phyloP scores from a whole-genome alignment of 2,329 filamentous ascomycete species.

The Alternaria postmessia region DNA sequence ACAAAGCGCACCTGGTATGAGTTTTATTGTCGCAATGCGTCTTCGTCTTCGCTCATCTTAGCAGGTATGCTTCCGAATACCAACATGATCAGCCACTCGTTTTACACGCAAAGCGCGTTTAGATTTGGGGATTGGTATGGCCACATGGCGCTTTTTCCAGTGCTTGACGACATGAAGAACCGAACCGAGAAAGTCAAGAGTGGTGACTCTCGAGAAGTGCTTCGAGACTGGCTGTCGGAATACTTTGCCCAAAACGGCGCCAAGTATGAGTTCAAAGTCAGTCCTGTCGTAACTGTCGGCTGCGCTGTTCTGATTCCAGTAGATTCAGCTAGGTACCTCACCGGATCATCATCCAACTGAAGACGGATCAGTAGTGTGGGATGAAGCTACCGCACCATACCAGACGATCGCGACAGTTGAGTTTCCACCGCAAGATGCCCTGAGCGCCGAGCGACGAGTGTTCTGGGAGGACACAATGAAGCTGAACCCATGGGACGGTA shows the following conservation, averaged over 20 bases:
- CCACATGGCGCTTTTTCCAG: slow-evolving; percentile 40
- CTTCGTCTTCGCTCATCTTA: not conserved
- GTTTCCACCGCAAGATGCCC: slow-evolving; percentile 38
- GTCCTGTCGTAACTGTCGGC: not conserved
- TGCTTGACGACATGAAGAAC: slow-evolving; percentile 29
- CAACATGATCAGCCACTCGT: slow-evolving; percentile 48
- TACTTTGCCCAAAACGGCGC: slow-evolving; percentile 29
- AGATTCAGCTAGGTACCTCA: slow-evolving; percentile 42
- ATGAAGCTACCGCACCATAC: slow-evolving; percentile 42
- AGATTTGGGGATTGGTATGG: slow-evolving; percentile 41
- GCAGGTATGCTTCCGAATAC: slow-evolving; percentile 35
- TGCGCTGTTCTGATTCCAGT: not conserved
- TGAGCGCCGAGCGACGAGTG: slow-evolving; percentile 28
- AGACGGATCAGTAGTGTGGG: slow-evolving; percentile 42
- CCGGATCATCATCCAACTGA: slow-evolving; percentile 41
- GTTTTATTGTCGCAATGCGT: slow-evolving; percentile 7
- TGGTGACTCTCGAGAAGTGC: slow-evolving; percentile 29
- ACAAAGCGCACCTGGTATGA: slow-evolving; percentile 37
- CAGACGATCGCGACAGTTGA: slow-evolving; percentile 39
- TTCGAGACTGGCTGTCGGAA: slow-evolving; percentile 38
- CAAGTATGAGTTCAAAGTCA: slow-evolving; percentile 40
- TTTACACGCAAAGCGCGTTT: slow-evolving; percentile 44
- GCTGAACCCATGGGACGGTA: slow-evolving; percentile 37
- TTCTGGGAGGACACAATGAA: slow-evolving; percentile 45
- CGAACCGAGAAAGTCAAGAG: slow-evolving; percentile 29